Evolutionary conservation across 2,329 filamentous ascomycete species (phyloP).

Genomic region (Thelonectria blattea): DNA sequence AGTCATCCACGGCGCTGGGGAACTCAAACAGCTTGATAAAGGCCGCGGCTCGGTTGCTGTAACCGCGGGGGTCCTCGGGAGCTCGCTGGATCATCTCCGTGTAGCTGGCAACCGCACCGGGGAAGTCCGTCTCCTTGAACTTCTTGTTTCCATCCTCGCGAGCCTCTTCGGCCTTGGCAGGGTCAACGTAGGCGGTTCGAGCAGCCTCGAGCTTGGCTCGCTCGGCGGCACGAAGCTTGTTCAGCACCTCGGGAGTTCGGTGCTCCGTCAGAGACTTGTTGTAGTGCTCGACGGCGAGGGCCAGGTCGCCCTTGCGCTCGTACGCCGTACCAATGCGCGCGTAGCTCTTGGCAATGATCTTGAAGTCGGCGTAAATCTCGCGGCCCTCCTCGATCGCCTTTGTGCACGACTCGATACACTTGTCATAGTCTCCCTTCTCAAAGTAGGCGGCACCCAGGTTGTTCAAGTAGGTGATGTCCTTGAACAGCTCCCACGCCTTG

Average conservation of each 20-base stretch:
- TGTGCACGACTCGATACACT: constrained; percentile 83
- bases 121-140: constrained; percentile 97
- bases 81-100: constrained; percentile 96
- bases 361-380: constrained; percentile 92
- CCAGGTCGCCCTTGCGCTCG: constrained; percentile 84
- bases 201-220: constrained; percentile 81
- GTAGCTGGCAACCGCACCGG: constrained; percentile 92
- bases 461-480: constrained; percentile 98
- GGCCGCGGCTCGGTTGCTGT: constrained; percentile 95
- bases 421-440: constrained; percentile 94
- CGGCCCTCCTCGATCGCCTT: constrained; percentile 91
- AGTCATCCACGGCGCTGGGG: constrained; percentile 91
- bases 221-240: constrained; percentile 90
- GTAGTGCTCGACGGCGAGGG: constrained; percentile 85
- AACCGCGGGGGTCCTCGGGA: constrained; percentile 90
- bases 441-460: constrained; percentile 94
- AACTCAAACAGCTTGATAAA: constrained; percentile 97
- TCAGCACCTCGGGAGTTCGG: constrained; percentile 90
- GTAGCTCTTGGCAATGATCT: constrained; percentile 97
- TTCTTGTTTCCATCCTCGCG: constrained; percentile 94
- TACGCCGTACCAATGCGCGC: constrained; percentile 93
- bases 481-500: constrained; percentile 92
- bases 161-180: constrained; percentile 91
- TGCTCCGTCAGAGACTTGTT: constrained; percentile 95
- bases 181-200: constrained; percentile 83